These are phyloP conservation scores for Aspergillus fumigatiaffinis DNA, from an alignment of 2,329 filamentous ascomycete species.

Conservation along the genomic window DNA sequence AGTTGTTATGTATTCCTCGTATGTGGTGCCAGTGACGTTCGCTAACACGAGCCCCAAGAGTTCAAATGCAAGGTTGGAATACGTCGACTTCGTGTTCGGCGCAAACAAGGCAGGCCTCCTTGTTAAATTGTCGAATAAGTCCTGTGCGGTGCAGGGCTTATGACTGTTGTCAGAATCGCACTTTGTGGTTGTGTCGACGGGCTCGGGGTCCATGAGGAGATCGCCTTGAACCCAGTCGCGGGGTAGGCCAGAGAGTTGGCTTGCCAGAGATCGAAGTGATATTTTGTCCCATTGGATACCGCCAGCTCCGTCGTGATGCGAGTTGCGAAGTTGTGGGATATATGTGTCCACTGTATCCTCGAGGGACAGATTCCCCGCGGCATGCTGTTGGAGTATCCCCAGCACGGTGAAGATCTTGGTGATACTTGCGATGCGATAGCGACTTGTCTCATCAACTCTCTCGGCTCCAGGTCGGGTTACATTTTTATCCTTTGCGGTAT, in stretches of 20 bases:
- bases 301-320: neutral
- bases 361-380: conserved; percentile 20
- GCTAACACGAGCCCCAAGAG: conserved; percentile 24
- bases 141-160: neutral
- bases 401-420: conserved; percentile 26
- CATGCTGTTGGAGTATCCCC: conserved; percentile 24
- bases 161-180: neutral
- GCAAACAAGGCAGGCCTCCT: conserved; percentile 15
- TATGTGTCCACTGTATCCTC: conserved; percentile 23
- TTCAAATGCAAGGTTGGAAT: conserved; percentile 27
- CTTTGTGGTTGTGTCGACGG: neutral
- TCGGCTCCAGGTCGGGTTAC: neutral
- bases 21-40: conserved; percentile 22
- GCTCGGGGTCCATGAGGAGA: neutral
- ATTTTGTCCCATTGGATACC: conserved; percentile 24
- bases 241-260: conserved; percentile 24
- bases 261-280: conserved; percentile 21
- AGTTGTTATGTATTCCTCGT: conserved; percentile 18
- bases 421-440: conserved; percentile 25
- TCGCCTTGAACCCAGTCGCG: conserved; percentile 17
- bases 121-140: conserved; percentile 9
- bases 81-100: conserved; percentile 22
- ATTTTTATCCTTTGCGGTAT: neutral
- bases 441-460: neutral
- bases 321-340: conserved; percentile 9